phyloP scores from a whole-genome alignment of 192 early-diverging fungal species.

The Pilobolus umbonatus region DNA sequence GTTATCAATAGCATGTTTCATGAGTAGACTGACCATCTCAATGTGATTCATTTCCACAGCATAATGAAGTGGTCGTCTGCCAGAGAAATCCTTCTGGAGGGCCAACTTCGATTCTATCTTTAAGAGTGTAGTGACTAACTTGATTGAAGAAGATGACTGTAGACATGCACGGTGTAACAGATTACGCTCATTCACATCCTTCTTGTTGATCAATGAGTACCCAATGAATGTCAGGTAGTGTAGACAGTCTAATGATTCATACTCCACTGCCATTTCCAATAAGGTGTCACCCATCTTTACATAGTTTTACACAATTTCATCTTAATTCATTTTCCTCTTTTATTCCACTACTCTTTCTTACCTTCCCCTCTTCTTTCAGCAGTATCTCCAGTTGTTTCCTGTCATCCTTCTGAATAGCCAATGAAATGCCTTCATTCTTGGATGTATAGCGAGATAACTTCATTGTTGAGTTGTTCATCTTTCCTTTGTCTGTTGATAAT shows the following conservation, averaged over 20 bases:
- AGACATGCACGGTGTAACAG: conserved; percentile 45
- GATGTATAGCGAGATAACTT: conserved; percentile 8
- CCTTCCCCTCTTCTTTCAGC: conserved; percentile 7
- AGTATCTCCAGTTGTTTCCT: conserved; percentile 22
- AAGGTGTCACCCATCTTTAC: conserved; percentile 12
- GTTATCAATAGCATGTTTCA: conserved; percentile 39
- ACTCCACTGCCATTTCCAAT: conserved; percentile 29
- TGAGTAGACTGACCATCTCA: conserved; percentile 38
- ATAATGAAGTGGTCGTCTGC: conserved; percentile 59
- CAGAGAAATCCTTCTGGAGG: conserved; percentile 47
- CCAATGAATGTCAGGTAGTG: conserved; percentile 31
- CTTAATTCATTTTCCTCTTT: too few relatives aligned
- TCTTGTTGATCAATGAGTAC: conserved; percentile 22
- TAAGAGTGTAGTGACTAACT: conserved; percentile 14
- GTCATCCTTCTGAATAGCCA: conserved; percentile 39
- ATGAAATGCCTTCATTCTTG: conserved; percentile 25
- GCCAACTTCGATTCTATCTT: conserved; percentile 17
- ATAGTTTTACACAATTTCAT: too few relatives aligned
- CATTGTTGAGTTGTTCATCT: conserved; percentile 1
- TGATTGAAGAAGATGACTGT: conserved; percentile 37
- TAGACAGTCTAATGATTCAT: conserved; percentile 35
- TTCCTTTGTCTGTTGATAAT: conserved; percentile 1
- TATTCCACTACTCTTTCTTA: too few relatives aligned
- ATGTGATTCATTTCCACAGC: conserved; percentile 49
- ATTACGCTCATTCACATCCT: conserved; percentile 59